These are phyloP conservation scores for Flaveria floridana DNA, from an alignment of 140 eudicot species.

Conservation along the genomic window DNA sequence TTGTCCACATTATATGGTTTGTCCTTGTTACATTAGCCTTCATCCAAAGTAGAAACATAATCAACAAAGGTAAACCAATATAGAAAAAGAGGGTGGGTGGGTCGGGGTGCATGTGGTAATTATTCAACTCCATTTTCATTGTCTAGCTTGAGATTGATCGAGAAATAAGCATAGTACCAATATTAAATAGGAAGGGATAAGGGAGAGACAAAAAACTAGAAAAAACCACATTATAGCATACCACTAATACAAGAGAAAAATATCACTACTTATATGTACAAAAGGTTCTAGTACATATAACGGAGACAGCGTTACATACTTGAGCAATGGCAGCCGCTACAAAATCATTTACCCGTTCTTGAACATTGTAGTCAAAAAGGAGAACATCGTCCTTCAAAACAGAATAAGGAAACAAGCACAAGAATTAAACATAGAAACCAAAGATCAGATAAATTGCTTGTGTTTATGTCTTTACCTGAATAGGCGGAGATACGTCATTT, in stretches of 20 bases:
- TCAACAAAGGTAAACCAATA: not conserved
- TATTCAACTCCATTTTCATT: too few species aligned
- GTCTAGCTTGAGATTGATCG: too few species aligned
- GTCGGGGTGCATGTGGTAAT: too few species aligned
- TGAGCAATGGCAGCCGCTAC: slow-evolving; percentile 90
- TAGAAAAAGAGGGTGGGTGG: not conserved
- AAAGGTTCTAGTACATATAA: too few species aligned
- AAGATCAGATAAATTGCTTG: slow-evolving; percentile 10
- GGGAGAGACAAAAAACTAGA: not conserved
- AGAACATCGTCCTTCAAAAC: slow-evolving; percentile 63
- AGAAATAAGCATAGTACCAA: too few species aligned
- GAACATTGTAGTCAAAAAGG: slow-evolving; percentile 85
- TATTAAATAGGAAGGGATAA: not conserved
- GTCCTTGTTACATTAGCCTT: slow-evolving; percentile 96
- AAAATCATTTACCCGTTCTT: slow-evolving; percentile 87
- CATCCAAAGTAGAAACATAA: slow-evolving; percentile 14
- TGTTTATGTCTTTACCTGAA: slow-evolving; percentile 57
- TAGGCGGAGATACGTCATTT: slow-evolving; percentile 83
- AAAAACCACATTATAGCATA: not conserved
- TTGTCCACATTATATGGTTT: slow-evolving; percentile 93
- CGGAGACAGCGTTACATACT: slow-evolving; percentile 39
- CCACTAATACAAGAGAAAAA: not conserved
- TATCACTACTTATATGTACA: not conserved
- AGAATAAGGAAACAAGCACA: slow-evolving; percentile 18
- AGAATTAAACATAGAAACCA: slow-evolving; percentile 16